Percentiles rank a stretch among this genome's conserved stretches.
Conservation (phyloP, 2,329 filamentous ascomycete genomes). For the Diaporthe longicolla region DNA sequence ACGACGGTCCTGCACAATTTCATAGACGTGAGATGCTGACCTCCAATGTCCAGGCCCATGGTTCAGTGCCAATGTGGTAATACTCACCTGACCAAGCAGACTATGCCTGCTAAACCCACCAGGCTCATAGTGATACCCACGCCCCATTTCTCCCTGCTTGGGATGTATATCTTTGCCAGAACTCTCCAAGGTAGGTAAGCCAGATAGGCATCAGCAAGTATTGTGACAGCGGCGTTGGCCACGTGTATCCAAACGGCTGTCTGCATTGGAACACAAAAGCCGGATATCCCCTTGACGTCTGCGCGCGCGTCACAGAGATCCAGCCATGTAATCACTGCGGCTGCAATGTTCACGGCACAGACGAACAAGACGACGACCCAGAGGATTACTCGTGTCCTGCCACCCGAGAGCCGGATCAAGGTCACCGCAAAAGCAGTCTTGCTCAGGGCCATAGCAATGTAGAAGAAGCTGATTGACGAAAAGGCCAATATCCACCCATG, state of each 20-base stretch:
- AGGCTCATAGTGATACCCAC: slow-evolving; percentile 43
- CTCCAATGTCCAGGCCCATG: not conserved
- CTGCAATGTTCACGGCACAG: slow-evolving; percentile 26
- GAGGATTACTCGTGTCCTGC: slow-evolving; percentile 23
- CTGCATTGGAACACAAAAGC: slow-evolving; percentile 22
- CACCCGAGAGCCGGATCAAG: slow-evolving; percentile 31
- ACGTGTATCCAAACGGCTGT: slow-evolving; percentile 35
- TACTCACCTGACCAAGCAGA: slow-evolving; percentile 37
- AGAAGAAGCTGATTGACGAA: slow-evolving; percentile 30
- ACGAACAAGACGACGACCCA: slow-evolving; percentile 30
- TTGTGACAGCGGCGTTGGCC: slow-evolving; percentile 15
- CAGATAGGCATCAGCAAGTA: slow-evolving; percentile 23
- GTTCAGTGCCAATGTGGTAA: not conserved
- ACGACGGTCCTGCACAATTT: slow-evolving; percentile 13
- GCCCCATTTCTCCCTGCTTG: slow-evolving; percentile 36
- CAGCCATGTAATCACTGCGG: slow-evolving; percentile 28
- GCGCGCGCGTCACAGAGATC: slow-evolving; percentile 28
- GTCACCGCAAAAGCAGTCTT: slow-evolving; percentile 40
- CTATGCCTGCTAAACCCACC: slow-evolving; percentile 41
- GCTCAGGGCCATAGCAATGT: slow-evolving; percentile 36
- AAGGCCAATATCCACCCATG: slow-evolving; percentile 28
- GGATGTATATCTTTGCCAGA: slow-evolving; percentile 32
- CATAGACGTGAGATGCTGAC: not conserved
- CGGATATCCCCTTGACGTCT: slow-evolving; percentile 16
- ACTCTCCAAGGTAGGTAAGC: slow-evolving; percentile 34